Evolutionary conservation across 2,329 filamentous ascomycete species (phyloP).

Genomic region (Shiraia sp.): DNA sequence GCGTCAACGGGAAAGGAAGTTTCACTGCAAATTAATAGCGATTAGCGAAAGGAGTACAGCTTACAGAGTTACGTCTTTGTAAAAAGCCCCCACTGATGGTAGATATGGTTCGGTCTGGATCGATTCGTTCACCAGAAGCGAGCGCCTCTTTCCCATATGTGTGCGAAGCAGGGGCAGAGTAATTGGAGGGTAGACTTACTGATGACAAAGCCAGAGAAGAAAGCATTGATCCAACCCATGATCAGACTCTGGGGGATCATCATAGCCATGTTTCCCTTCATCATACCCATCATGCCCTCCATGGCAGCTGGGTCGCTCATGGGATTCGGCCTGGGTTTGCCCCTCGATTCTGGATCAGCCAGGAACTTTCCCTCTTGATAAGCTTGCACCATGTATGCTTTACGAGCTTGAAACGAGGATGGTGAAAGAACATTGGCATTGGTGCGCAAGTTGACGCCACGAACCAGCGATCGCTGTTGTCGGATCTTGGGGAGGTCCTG

Average conservation of each 20-base stretch:
- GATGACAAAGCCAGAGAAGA: conserved; percentile 97
- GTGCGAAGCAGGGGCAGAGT: background rate
- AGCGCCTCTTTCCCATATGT: no score
- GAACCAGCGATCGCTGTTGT: conserved; percentile 81
- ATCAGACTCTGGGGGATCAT: conserved; percentile 98
- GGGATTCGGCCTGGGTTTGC: conserved; percentile 87
- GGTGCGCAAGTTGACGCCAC: conserved; percentile 79
- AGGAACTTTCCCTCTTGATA: conserved; percentile 87
- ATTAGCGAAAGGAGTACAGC: conserved; percentile 15
- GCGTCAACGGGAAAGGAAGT: conserved; percentile 93
- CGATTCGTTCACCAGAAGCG: background rate
- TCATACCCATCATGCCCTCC: conserved; percentile 99
- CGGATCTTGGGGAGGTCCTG: conserved; percentile 74
- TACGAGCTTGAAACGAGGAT: conserved; percentile 76
- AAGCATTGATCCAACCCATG: conserved; percentile 99
- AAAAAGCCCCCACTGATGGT: no score
- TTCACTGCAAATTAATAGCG: conserved; percentile 65
- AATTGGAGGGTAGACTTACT: conserved; percentile 59
- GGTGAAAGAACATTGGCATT: conserved; percentile 81
- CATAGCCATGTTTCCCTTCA: conserved; percentile 99
- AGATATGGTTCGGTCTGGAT: no score
- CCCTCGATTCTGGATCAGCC: conserved; percentile 83
- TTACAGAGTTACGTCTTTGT: background rate
- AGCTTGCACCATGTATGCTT: conserved; percentile 76
- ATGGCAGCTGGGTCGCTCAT: conserved; percentile 95